A percentile compares a stretch with the other conserved stretches of the same genome.
These are phyloP conservation scores for Sporothrix protearum DNA, from an alignment of 2,329 filamentous ascomycete species.

Conservation along the genomic window DNA sequence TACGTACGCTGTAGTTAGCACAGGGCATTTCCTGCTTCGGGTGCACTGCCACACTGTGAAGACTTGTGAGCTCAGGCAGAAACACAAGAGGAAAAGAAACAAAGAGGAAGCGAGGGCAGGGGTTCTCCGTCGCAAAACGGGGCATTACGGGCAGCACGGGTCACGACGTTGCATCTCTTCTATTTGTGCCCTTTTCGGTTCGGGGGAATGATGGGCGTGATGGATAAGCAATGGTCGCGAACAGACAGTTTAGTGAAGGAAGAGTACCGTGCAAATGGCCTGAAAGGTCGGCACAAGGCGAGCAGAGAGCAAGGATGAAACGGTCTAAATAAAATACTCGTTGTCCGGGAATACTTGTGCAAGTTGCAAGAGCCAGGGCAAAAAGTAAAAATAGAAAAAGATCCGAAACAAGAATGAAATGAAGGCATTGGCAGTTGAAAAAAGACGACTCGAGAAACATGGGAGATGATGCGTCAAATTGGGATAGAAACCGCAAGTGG, in stretches of 20 bases:
- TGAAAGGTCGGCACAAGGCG: neutral
- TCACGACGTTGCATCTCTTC: neutral
- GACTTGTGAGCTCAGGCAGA: neutral
- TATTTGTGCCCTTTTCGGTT: neutral
- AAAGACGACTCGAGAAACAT: neutral
- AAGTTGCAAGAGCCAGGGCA: neutral
- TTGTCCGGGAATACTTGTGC: neutral
- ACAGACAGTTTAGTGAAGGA: neutral
- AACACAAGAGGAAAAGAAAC: neutral
- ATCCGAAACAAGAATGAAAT: neutral
- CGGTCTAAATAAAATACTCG: neutral
- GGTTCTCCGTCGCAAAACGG: neutral
- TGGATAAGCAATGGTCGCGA: neutral
- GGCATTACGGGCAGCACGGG: constrained; percentile 2
- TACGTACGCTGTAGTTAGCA: neutral
- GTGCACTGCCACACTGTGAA: neutral
- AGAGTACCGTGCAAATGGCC: neutral
- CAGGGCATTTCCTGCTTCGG: neutral
- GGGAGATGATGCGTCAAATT: constrained; percentile 9
- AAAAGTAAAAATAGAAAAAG: neutral
- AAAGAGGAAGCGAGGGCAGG: constrained; percentile 2
- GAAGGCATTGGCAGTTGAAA: neutral
- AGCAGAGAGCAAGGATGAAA: neutral
- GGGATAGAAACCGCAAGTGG: neutral
- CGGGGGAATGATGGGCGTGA: neutral